A percentile compares a stretch with the other conserved stretches of the same genome.
These are phyloP conservation scores for Sphagnum magellanicum DNA, from an alignment of 228 moss, liverwort and hornwort genomes.

Conservation along the genomic window DNA sequence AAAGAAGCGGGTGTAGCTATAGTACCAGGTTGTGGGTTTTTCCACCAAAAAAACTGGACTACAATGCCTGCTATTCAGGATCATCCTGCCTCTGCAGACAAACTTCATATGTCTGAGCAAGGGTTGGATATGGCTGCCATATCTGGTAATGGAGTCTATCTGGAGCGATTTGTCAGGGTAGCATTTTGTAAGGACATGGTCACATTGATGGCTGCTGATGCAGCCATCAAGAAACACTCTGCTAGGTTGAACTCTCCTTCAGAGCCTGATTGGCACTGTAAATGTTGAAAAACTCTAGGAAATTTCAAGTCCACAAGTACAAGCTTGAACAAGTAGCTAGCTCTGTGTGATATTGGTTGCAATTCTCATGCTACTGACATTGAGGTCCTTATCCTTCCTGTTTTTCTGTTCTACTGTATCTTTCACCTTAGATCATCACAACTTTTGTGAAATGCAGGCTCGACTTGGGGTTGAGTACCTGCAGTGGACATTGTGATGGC, in stretches of 20 bases:
- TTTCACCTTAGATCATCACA: too few species aligned
- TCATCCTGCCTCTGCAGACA: background rate
- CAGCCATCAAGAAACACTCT: slow-evolving; percentile 34
- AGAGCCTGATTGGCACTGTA: background rate
- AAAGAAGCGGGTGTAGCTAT: slow-evolving; percentile 57
- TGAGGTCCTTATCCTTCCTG: too few species aligned
- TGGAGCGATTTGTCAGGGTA: slow-evolving; percentile 46
- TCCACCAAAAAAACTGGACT: slow-evolving; percentile 24
- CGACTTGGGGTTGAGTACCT: too few species aligned
- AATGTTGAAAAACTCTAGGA: too few species aligned
- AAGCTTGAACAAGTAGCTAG: too few species aligned
- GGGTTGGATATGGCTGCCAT: background rate
- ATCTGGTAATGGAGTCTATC: slow-evolving; percentile 2
- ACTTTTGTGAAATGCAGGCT: too few species aligned
- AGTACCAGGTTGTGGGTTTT: slow-evolving; percentile 76
- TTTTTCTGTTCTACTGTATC: too few species aligned
- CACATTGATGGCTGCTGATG: slow-evolving; percentile 48
- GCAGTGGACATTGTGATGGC: too few species aligned
- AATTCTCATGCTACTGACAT: too few species aligned
- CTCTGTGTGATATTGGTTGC: too few species aligned
- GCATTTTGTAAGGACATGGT: slow-evolving; percentile 80
- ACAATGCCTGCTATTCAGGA: background rate
- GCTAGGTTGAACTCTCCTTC: background rate
- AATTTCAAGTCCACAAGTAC: too few species aligned
- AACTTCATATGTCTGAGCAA: background rate